phyloP scores from a whole-genome alignment of 352 stramenopile genomes.

The Phytophthora aleatoria region DNA sequence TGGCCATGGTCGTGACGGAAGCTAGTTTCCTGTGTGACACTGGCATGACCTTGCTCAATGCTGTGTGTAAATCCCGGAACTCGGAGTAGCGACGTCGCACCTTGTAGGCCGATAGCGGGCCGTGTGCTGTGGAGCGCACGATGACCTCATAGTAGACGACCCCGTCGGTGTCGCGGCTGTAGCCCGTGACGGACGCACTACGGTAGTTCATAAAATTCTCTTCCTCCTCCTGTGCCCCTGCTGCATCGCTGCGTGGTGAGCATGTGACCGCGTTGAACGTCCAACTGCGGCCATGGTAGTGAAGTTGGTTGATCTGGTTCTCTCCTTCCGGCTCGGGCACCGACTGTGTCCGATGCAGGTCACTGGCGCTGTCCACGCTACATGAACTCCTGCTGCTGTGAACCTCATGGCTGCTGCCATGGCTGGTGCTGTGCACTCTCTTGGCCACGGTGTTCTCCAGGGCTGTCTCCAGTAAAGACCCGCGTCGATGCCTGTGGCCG shows the following conservation, averaged over 20 bases:
- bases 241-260: constrained; percentile 30
- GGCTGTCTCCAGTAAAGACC: constrained; percentile 42
- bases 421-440: constrained; percentile 30
- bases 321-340: constrained; percentile 41
- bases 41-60: constrained; percentile 62
- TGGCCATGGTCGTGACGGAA: constrained; percentile 36
- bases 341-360: constrained; percentile 25
- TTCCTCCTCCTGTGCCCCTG: constrained; percentile 39
- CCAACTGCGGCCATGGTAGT: constrained; percentile 29
- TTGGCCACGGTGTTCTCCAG: constrained; percentile 30
- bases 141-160: constrained; percentile 86
- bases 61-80: constrained; percentile 62
- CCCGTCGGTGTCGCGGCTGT: constrained; percentile 73
- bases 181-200: constrained; percentile 68
- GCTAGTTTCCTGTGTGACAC: constrained; percentile 34
- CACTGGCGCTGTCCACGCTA: constrained; percentile 26
- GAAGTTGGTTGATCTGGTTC: constrained; percentile 23
- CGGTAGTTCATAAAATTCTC: constrained; percentile 81
- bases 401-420: constrained; percentile 12
- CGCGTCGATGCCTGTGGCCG: constrained; percentile 37
- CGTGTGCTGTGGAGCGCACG: constrained; percentile 60
- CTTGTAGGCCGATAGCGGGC: constrained; percentile 79
- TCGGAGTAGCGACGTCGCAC: constrained; percentile 79
- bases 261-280: constrained; percentile 33
- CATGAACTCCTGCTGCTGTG: constrained; percentile 30